Percentiles rank a stretch among this genome's conserved stretches.
Conservation (phyloP, 768 basidiomycete species). For the Collybia sp. region DNA sequence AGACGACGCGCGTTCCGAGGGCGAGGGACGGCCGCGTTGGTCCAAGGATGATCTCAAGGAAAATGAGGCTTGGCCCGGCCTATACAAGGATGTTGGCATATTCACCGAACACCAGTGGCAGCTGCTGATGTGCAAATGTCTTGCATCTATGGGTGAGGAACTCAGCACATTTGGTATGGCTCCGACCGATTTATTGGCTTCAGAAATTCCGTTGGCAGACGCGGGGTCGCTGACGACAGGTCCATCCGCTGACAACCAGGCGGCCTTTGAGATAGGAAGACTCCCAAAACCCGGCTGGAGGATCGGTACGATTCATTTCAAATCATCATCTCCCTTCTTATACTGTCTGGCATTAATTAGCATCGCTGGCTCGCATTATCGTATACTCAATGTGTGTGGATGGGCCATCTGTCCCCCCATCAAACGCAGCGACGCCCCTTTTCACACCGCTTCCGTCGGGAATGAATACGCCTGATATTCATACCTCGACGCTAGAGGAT, state of each 20-base stretch:
- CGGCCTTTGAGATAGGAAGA: constrained; percentile 68
- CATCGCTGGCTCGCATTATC: constrained; percentile 78
- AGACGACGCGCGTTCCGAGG: constrained; percentile 63
- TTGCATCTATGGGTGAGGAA: constrained; percentile 72
- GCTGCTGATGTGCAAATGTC: constrained; percentile 83
- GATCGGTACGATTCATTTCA: constrained; percentile 44
- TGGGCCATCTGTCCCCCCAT: constrained; percentile 48
- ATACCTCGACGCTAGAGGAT: constrained; percentile 42
- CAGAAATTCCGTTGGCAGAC: constrained; percentile 72
- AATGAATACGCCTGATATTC: constrained; percentile 50
- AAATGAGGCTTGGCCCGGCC: constrained; percentile 55
- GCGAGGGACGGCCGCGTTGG: constrained; percentile 58
- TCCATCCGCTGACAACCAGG: constrained; percentile 68
- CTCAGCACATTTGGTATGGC: constrained; percentile 1
- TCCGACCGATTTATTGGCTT: constrained; percentile 5
- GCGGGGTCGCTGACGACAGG: constrained; percentile 73
- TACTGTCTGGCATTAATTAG: constrained; percentile 29
- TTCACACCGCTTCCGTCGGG: constrained; percentile 69
- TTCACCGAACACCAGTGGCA: constrained; percentile 84
- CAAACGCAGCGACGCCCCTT: constrained; percentile 66
- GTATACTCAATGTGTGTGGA: constrained; percentile 85
- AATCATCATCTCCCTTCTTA: constrained; percentile 7
- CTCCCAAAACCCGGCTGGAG: constrained; percentile 72
- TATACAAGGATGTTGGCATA: constrained; percentile 85
- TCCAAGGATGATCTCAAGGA: constrained; percentile 34